Conservation (phyloP, 1,139 yeast species). For the Magnusiomyces suaveolens region DNA sequence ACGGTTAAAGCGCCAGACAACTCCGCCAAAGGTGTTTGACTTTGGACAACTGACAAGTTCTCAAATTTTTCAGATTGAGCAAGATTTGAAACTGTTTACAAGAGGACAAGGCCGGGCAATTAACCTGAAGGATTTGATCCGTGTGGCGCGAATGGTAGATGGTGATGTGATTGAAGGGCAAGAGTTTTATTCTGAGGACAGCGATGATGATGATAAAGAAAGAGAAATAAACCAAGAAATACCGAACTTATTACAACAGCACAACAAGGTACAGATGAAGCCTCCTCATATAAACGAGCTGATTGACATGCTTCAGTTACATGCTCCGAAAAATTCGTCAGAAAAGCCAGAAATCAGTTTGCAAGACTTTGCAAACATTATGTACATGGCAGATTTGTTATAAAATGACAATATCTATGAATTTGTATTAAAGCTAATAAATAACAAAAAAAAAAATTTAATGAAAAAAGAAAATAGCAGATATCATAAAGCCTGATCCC, state of each 20-base stretch:
- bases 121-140: constrained; percentile 7
- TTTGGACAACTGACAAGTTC: neutral
- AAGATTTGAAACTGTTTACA: constrained; percentile 12
- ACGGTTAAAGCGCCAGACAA: neutral
- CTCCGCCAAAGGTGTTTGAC: neutral
- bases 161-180: neutral
- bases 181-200: neutral
- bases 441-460: neutral
- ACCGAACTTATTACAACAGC: neutral
- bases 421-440: neutral
- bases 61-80: neutral
- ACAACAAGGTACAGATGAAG: neutral
- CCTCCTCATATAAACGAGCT: constrained; percentile 4
- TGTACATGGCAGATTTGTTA: constrained; percentile 3
- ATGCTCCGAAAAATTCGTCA: neutral
- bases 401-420: neutral
- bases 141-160: constrained; percentile 4
- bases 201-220: neutral
- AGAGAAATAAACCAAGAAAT: neutral
- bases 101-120: constrained; percentile 11
- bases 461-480: no score
- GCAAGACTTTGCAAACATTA: constrained; percentile 10
- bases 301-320: constrained; percentile 7
- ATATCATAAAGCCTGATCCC: neutral
- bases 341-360: constrained; percentile 4